Base-by-base conservation (phyloP, 345 rosid genomes). In the Hirschfeldia incana region DNA sequence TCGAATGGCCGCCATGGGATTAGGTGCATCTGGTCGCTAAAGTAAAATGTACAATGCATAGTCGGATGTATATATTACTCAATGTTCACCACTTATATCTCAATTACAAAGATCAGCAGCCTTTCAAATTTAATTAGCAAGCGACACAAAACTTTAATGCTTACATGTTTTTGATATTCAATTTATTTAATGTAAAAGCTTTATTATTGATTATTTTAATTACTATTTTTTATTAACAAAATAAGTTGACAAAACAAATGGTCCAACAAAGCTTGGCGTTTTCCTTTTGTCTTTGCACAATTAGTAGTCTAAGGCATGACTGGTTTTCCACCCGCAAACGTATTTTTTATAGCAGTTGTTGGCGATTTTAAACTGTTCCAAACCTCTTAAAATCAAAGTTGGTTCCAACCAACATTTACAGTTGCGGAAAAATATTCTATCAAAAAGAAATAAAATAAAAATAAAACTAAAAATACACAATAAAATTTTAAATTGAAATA, bases 241-340 rank as follows among this genome's bases (percentile, higher is more conserved):
- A 53, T 26, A 70, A 70, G 76, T 80, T 80, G 83, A 80, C 83
- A 36, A 36, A 53, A 53, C 59, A 28, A 69, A 42, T 69, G 69
- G 64, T 70, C 63, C 83, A 70, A 70, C 80, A 26, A 72, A 80
- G 73, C 80, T 80, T 80, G 83, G 80, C 83, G 63, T 80, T 80
- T 75, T 75, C 73, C 65, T 66, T 70, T 80, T 75, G 83, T 80
- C 65, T 8, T 70, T 65, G 46, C 33, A 33, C 37, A 75, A 42
- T 80, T 58, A 44, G 28, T 60, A 60, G 66, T 73, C 67, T 69
- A 39, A 61, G n/a, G n/a, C n/a, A n/a, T n/a, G n/a, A n/a, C n/a
- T n/a, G n/a, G n/a, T n/a, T n/a, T n/a, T n/a, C n/a, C n/a, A n/a
- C n/a, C n/a, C n/a, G n/a, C n/a, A n/a, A n/a, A n/a, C n/a, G n/a